Evolutionary conservation across 495 filamentous ascomycete genomes (phyloP).

Genomic region (Neurospora sp.): DNA sequence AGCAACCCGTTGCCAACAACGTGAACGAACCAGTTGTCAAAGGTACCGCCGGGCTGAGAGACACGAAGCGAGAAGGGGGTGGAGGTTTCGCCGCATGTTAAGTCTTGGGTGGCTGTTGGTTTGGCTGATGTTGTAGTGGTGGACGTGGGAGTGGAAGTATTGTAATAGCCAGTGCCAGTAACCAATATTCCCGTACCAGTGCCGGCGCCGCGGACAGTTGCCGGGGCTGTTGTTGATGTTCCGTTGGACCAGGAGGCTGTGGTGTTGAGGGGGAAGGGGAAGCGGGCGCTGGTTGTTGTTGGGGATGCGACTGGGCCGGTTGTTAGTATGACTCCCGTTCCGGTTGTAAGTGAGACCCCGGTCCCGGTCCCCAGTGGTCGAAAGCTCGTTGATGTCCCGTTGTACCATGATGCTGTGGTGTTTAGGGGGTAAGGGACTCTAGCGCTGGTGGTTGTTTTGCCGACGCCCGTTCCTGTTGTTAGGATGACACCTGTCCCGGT

Average conservation of each 20-base stretch:
- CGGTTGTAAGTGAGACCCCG: background rate
- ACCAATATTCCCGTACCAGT: background rate
- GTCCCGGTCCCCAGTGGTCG: background rate
- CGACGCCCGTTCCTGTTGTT: background rate
- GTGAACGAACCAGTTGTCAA: constrained; percentile 19
- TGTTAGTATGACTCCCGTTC: background rate
- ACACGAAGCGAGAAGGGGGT: constrained; percentile 18
- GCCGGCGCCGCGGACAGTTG: background rate
- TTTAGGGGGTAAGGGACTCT: no score
- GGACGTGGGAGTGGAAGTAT: constrained; percentile 18
- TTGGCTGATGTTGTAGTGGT: constrained; percentile 10
- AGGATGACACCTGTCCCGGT: background rate
- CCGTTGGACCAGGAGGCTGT: constrained; percentile 5
- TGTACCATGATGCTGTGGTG: background rate
- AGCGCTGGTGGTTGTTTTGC: no score
- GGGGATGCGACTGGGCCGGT: background rate
- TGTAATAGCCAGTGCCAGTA: constrained; percentile 1
- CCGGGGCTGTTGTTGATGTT: background rate
- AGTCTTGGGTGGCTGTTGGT: constrained; percentile 13
- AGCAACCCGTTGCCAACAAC: constrained; percentile 15
- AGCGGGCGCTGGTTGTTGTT: background rate
- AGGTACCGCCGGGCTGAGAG: constrained; percentile 16
- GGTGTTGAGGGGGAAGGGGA: background rate
- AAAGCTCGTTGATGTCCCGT: constrained; percentile 1
- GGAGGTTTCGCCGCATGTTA: constrained; percentile 17